Base-by-base conservation (phyloP, 1,284 basidiomycete species). In the Microbotryomycetes sp. region DNA sequence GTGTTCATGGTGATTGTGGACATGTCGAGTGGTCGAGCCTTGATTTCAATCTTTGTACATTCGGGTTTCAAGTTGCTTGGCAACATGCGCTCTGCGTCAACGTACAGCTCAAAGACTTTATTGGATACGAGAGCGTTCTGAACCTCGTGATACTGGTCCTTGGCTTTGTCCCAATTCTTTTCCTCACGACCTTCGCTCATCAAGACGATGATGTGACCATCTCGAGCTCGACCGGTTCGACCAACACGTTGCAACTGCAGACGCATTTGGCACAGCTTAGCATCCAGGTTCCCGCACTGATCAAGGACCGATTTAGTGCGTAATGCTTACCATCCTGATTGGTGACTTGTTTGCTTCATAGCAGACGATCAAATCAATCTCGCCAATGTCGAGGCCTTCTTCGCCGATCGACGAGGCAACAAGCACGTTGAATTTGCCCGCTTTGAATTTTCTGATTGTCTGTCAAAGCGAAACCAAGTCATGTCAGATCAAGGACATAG, bases 361-460 rank as follows among this genome's bases (percentile, higher is more conserved):
- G 73, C 93, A 96, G 48, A 97, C 81, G 58, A 97, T 96, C 73
- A 94, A 81, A 74, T 99, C 96, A n/a, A 99, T 87, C 73, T 97
- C 93, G 51, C 96, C 96, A 61, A 99, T 98, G 75, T 99, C 96
- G n/a, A 99, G 80, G 64, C 96, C 96, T 76, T 99, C 96, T 77
- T 99, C 96, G 30, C 96, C 96, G 62, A 99, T 92, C 3, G 89
- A 96, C 0, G 96, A 98, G 0, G 94, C 88, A 2, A 99, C 94
- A 4, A 99, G 80, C 31, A 97, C 86, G 70, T 98, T 97, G 76
- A 84, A 91, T 60, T 86, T 86, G 31, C 91, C 92, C 3, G 79
- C 78, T 75, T 93, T 93, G 80, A 98, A 98, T 63, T 85, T 83
- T 59, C 84, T 78, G 70, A 98, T 89, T 36, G 88, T 80, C 86